phyloP scores from a whole-genome alignment of 176 grass and related monocot species.

The Eremochloa ophiuroides region DNA sequence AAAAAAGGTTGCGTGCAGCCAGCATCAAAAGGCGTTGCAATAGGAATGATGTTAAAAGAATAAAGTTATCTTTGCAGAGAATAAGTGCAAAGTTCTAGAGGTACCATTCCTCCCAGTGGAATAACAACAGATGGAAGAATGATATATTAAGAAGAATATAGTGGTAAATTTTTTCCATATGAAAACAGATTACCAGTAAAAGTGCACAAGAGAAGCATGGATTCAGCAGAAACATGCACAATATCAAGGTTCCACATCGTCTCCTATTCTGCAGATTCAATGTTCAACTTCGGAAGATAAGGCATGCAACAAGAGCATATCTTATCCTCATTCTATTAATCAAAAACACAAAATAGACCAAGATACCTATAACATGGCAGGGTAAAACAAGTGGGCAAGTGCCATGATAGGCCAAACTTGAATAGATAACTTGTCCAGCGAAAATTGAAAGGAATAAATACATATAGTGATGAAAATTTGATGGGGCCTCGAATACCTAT shows the following conservation, averaged over 20 bases:
- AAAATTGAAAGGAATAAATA: neutral
- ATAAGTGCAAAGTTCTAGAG: conserved; percentile 31
- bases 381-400: neutral
- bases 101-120: conserved; percentile 25
- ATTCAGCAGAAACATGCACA: neutral
- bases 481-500: neutral
- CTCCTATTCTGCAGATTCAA: neutral
- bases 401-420: neutral
- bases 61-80: conserved; percentile 26
- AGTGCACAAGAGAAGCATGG: neutral
- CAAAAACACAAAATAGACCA: neutral
- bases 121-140: conserved; percentile 1
- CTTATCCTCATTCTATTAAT: neutral
- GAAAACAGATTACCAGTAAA: neutral
- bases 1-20: neutral
- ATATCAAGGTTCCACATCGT: neutral
- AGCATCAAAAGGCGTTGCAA: conserved; percentile 9
- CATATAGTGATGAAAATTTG: neutral
- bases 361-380: neutral
- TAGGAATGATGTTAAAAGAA: conserved; percentile 21
- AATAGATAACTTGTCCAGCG: neutral
- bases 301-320: neutral
- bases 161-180: neutral
- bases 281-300: neutral
- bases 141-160: conserved; percentile 8